A percentile compares a stretch with the other conserved stretches of the same genome.
These are phyloP conservation scores for Gastrolobium bilobum DNA, from an alignment of 306 rosid genomes.

Conservation along the genomic window DNA sequence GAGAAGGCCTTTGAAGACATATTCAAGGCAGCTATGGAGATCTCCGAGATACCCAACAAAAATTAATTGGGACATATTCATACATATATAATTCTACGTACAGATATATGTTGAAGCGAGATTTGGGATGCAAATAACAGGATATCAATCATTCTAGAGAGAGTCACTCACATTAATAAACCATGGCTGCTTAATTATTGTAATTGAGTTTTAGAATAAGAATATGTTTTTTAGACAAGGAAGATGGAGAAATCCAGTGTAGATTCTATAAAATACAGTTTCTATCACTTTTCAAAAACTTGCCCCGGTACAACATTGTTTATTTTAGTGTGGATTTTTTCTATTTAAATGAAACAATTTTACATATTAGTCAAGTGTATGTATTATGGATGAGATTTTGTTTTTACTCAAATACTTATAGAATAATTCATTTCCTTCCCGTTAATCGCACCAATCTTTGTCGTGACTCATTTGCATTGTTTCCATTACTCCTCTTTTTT, in stretches of 20 bases:
- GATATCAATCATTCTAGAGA: neutral
- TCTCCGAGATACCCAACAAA: slow-evolving; percentile 3
- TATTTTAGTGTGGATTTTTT: neutral
- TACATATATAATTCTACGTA: neutral
- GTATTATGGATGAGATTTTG: neutral
- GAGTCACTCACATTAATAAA: neutral
- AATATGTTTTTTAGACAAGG: neutral
- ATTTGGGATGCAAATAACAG: neutral
- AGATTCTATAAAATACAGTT: neutral
- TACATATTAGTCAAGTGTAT: neutral
- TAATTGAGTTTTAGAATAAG: neutral
- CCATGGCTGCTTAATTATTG: neutral
- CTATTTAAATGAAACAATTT: neutral
- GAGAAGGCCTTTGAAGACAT: slow-evolving; percentile 62
- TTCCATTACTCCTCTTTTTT: neutral
- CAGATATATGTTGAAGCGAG: neutral
- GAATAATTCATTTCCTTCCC: neutral
- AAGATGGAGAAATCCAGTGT: neutral
- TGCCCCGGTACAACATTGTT: neutral
- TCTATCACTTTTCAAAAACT: neutral
- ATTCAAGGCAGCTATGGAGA: slow-evolving; percentile 47
- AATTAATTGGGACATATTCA: neutral
- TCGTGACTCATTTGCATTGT: neutral
- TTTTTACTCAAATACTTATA: neutral
- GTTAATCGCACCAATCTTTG: neutral